These are phyloP conservation scores for Aspergillus pseudoterreus DNA, from an alignment of 2,329 filamentous ascomycete species.

Conservation along the genomic window DNA sequence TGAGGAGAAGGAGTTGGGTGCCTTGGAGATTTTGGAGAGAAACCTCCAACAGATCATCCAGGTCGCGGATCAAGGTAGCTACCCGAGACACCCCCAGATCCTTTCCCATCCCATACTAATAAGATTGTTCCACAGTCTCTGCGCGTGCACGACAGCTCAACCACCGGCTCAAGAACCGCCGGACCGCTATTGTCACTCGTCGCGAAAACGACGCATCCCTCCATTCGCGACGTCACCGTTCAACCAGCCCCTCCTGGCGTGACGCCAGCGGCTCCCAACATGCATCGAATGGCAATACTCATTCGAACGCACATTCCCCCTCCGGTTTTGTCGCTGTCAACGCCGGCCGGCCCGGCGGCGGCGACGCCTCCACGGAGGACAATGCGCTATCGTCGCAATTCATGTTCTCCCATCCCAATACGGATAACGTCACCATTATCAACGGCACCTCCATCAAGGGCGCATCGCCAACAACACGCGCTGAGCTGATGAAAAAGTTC, in stretches of 20 bases:
- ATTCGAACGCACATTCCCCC: conserved; percentile 41
- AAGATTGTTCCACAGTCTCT: conserved; percentile 47
- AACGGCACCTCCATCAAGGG: conserved; percentile 49
- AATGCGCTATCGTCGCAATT: conserved; percentile 33
- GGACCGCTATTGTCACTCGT: conserved; percentile 66
- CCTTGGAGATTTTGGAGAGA: conserved; percentile 77
- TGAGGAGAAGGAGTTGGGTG: conserved; percentile 79
- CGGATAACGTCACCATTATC: conserved; percentile 47
- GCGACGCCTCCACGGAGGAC: conserved; percentile 31
- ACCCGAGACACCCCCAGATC: background rate
- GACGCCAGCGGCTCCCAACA: conserved; percentile 27
- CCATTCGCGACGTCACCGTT: conserved; percentile 26
- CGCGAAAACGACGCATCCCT: conserved; percentile 46
- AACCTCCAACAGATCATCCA: conserved; percentile 74
- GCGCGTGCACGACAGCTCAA: conserved; percentile 73
- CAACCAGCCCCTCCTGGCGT: conserved; percentile 36
- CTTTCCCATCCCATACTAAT: background rate
- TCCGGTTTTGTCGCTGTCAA: conserved; percentile 60
- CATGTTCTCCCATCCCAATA: conserved; percentile 39
- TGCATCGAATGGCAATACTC: conserved; percentile 24
- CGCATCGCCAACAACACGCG: conserved; percentile 54
- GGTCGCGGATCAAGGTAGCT: conserved; percentile 68
- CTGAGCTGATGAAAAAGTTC: conserved; percentile 62
- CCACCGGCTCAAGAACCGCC: conserved; percentile 71
- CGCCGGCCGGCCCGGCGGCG: conserved; percentile 39